phyloP scores from a whole-genome alignment of 2,329 filamentous ascomycete genomes.

The Cercospora janseana region DNA sequence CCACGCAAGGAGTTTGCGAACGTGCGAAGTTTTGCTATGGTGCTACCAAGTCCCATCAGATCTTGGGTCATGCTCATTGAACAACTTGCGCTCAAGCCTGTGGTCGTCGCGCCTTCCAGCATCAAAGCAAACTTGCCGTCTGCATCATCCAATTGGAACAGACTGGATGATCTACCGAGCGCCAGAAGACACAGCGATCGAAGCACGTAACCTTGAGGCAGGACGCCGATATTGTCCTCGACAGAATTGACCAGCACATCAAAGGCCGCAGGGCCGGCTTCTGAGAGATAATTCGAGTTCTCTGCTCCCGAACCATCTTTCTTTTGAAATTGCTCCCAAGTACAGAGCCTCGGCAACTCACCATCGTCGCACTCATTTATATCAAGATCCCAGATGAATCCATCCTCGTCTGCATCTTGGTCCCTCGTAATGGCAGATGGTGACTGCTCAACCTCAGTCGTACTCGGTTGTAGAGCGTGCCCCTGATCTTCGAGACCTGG shows the following conservation, averaged over 20 bases:
- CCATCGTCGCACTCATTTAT: slow-evolving; percentile 36
- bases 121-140: slow-evolving; percentile 53
- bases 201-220: slow-evolving; percentile 41
- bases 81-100: slow-evolving; percentile 50
- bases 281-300: slow-evolving; percentile 60
- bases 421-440: slow-evolving; percentile 27
- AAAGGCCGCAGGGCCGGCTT: slow-evolving; percentile 64
- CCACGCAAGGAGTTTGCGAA: slow-evolving; percentile 15
- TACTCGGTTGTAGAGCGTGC: slow-evolving; percentile 30
- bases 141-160: slow-evolving; percentile 62
- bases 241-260: slow-evolving; percentile 61
- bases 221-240: slow-evolving; percentile 38
- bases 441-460: background rate
- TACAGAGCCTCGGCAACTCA: slow-evolving; percentile 49
- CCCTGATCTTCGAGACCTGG: slow-evolving; percentile 25
- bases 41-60: slow-evolving; percentile 42
- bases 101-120: slow-evolving; percentile 47
- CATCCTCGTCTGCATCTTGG: slow-evolving; percentile 28
- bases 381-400: slow-evolving; percentile 43
- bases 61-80: slow-evolving; percentile 54
- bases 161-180: slow-evolving; percentile 67
- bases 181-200: slow-evolving; percentile 63
- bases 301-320: slow-evolving; percentile 38
- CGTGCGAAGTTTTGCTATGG: slow-evolving; percentile 24
- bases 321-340: slow-evolving; percentile 65